Conservation (phyloP, 495 filamentous ascomycete genomes). For the Neurospora sp. region DNA sequence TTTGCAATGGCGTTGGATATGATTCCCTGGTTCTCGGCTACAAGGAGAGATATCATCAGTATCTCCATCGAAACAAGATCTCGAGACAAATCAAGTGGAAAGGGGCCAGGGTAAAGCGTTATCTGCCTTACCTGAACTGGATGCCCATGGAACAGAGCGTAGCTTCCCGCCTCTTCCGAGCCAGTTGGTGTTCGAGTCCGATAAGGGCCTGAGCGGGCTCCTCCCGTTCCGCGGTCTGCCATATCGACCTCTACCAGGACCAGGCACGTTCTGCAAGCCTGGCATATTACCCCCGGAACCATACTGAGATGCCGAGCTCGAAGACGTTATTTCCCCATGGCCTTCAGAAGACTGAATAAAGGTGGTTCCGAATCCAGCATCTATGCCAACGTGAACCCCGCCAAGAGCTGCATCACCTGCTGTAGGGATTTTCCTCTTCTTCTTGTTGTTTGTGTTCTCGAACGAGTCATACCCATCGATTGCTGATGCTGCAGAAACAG, state of each 20-base stretch:
- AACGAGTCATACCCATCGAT: slow-evolving; percentile 92
- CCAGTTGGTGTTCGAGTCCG: slow-evolving; percentile 45
- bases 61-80: not conserved
- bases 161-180: slow-evolving; percentile 33
- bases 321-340: slow-evolving; percentile 26
- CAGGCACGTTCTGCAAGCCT: slow-evolving; percentile 59
- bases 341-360: slow-evolving; percentile 20
- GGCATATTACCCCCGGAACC: slow-evolving; percentile 23
- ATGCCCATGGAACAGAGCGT: slow-evolving; percentile 31
- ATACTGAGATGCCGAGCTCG: slow-evolving; percentile 22
- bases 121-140: slow-evolving; percentile 31
- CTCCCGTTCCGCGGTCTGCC: slow-evolving; percentile 55
- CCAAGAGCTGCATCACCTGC: slow-evolving; percentile 51
- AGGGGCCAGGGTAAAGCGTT: not conserved
- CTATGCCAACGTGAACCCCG: slow-evolving; percentile 42
- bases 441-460: slow-evolving; percentile 99
- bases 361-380: slow-evolving; percentile 25
- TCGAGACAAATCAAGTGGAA: not conserved
- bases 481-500: slow-evolving; percentile 42
- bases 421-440: slow-evolving; percentile 95
- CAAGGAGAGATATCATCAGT: not conserved
- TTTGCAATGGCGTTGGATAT: slow-evolving; percentile 85
- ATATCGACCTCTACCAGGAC: slow-evolving; percentile 69
- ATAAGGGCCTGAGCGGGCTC: slow-evolving; percentile 50
- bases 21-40: slow-evolving; percentile 57